Percentiles rank a stretch among this genome's conserved stretches.
These are phyloP conservation scores for Peniophora sp. DNA, from an alignment of 1,284 basidiomycete genomes.

Conservation along the genomic window DNA sequence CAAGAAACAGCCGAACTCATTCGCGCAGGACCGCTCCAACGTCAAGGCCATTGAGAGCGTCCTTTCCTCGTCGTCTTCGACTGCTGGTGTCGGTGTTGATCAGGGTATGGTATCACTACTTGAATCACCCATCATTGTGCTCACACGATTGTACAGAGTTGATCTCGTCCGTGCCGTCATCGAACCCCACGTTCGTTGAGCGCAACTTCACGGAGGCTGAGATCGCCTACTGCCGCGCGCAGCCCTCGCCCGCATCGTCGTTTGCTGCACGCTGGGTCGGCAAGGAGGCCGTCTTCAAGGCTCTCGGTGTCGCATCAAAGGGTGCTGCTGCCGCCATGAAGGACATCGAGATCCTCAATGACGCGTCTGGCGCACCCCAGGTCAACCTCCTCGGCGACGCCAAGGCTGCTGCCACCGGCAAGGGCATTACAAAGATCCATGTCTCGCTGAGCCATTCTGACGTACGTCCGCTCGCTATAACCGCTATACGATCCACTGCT, in stretches of 20 bases:
- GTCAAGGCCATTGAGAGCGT: conserved; percentile 54
- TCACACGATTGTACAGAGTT: conserved; percentile 53
- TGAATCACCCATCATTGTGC: too few relatives aligned
- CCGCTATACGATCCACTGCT: conserved; percentile 10
- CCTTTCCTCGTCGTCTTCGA: conserved; percentile 35
- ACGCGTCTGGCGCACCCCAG: conserved; percentile 58
- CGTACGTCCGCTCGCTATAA: conserved; percentile 34
- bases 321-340: conserved; percentile 91
- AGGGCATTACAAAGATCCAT: conserved; percentile 70
- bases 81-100: conserved; percentile 78
- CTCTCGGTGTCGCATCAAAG: conserved; percentile 85
- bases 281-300: conserved; percentile 98
- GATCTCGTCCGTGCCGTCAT: conserved; percentile 86
- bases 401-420: conserved; percentile 60
- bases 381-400: conserved; percentile 84
- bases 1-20: conserved; percentile 48
- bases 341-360: conserved; percentile 92
- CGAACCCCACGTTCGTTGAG: conserved; percentile 82
- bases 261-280: conserved; percentile 97
- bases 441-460: conserved; percentile 91
- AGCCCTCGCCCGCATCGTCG: conserved; percentile 83
- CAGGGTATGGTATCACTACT: too few relatives aligned
- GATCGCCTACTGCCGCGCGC: conserved; percentile 79
- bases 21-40: conserved; percentile 58
- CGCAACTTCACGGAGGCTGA: conserved; percentile 94